Evolutionary conservation across 169 alveolate genomes (phyloP), one percentile per base, ranked within the genome.

Genomic region (Babesia ovis): DNA sequence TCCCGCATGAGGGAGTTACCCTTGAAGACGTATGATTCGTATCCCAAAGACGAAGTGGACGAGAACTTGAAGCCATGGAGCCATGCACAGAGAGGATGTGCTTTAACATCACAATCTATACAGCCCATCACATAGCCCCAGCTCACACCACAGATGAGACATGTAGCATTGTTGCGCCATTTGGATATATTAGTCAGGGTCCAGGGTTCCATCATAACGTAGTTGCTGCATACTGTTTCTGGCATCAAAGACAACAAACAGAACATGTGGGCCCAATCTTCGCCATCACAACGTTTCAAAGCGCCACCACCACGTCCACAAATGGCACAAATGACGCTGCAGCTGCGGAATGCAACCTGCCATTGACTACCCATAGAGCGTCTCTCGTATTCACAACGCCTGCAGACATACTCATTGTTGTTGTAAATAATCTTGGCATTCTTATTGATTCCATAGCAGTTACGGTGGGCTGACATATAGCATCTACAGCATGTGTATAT

Each of bases 251-350:
- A 64, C 67, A 29, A 14, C 55, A 45, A 85, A 77, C 83, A 69
- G n/a, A 77, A 62, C 25, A 59, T 50, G 43, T 81, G 89, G 58
- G 56, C 60, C 79, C 93, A 88, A n/a, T 46, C 69, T 31, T 83
- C 91, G 0, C 8, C 48, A 16, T 25, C 77, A 27, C 91, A 69
- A 18, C 77, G 73, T 46, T 84, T 86, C 42, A 86, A 39, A 32
- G 92, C 92, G 42, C 93, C 93, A 22, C 91, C 90, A 20, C 92
- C 91, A 0, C 80, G 72, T 67, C 85, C 83, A 61, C 93, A 88
- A 3, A 88, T 74, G 56, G 55, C 48, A 68, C 93, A 88, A 14
- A 67, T 64, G 20, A 84, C 39, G 29, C 76, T 56, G 84, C 75
- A 68, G 62, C 90, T 85, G 35, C 66, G 71, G 64, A 84, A 88